Evolutionary conservation across 1,284 basidiomycete genomes (phyloP), one percentile per base, ranked within the genome.

Genomic region (Farysia itapuensis): DNA sequence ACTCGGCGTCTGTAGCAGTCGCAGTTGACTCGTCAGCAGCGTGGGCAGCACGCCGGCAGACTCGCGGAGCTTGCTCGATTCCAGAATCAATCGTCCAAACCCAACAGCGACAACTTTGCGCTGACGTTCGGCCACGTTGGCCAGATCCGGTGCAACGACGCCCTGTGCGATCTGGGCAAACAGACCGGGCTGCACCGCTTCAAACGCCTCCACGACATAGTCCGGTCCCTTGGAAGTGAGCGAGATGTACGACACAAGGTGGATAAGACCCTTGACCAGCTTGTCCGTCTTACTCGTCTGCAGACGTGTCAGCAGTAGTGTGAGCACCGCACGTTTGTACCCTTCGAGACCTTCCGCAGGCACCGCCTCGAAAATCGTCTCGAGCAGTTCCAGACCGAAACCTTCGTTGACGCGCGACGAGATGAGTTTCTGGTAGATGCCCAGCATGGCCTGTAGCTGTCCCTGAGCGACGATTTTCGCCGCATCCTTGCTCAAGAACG

Each of bases 401-500:
- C 81, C 82, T 71, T 99, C 94, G 71, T 96, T 93, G 43, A 88
- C 67, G 75, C 92, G 91, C 13, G 86, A 88, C 4, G 87, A 88
- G 35, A 96, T 87, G 16, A 98, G 80, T 70, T 94, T 89, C 76
- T 96, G 92, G 56, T 92, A 85, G 46, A 99, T 88, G 31, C 90
- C 95, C 28, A 97, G 80, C 16, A 97, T 84, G 7, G 85, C 83
- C 23, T 84, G 83, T 16, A 94, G 79, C 71, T 94, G 90, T 1
- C 86, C 86, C 14, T 83, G 80, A 6, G 80, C 81, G n/a, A 87
- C 81, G 79, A 97, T 88, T 54, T 84, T 79, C 1, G 73, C 68
- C 0, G 84, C 82, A 46, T 90, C 92, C 20, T 86, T 83, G 2
- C 81, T 78, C 11, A 99, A 79, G 79, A 91, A 93, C 0, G 91